Base-by-base conservation (phyloP, 345 rosid species). In the Bretschneidera sinensis region DNA sequence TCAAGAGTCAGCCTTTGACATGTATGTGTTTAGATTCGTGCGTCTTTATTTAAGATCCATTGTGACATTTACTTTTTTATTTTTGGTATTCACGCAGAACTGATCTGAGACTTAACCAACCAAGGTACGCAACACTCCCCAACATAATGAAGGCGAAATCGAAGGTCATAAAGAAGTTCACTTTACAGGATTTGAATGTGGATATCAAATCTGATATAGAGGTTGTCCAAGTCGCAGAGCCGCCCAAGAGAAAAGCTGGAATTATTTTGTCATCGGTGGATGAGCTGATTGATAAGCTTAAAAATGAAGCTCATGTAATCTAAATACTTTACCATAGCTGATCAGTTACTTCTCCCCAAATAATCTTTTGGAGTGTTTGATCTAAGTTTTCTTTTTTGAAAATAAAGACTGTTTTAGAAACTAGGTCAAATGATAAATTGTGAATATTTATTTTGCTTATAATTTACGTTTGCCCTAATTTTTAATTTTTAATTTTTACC, bases 81-180 rank as follows among this genome's bases (percentile, higher is more conserved):
- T 35, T 17, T 51, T 61, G 64, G 24, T 62, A 24, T 48, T 45
- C 16, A 15, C 68, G 83, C 91, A 92, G 96, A 34, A 85, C 96
- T 21, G 96, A 92, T 75, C 67, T 89, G 78, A 83, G 98, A 77
- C 78, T 92, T 64, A 92, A 92, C 84, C 95, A 92, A 62, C 97
- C 97, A 9, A 83, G 96, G 61, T 87, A 92, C 54, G 98, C 98
- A 2, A 85, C 98, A 5, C 92, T 92, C 24, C 96, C 98, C 18
- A 92, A 87, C 76, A 87, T 89, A 62, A 87, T 92, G 98, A 92
- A 92, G 74, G 97, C 97, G 0, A 92, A 87, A 71, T 87, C 95
- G 0, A 87, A 89, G 79, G 83, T 70, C 18, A 80, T 92, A 51
- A 87, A 84, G 83, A 92, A 85, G 61, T 81, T 77, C 64, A 77